Evolutionary conservation across 371 early-diverging fungal species (phyloP).

Genomic region (Mortierella sp.): DNA sequence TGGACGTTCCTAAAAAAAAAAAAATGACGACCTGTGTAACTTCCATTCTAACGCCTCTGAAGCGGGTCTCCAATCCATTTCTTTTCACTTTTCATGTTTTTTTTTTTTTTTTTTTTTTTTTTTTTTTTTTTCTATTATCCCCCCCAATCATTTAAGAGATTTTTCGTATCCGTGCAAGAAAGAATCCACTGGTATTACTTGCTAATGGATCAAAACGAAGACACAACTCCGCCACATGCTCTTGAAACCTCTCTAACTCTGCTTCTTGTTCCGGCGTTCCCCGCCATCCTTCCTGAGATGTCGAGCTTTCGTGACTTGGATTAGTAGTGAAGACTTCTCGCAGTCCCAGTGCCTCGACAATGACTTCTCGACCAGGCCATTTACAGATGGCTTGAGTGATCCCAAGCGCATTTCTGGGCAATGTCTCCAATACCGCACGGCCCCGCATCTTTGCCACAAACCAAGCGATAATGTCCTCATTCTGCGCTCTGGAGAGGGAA

Average conservation of each 20-base stretch:
- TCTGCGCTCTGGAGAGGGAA: slow-evolving; percentile 80
- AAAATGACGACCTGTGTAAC: no score
- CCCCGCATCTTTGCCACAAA: slow-evolving; percentile 68
- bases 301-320: background rate
- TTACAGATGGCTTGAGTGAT: slow-evolving; percentile 41
- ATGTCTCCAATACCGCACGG: slow-evolving; percentile 39
- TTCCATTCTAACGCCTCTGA: background rate
- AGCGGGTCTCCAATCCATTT: background rate
- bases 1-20: no score
- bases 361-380: slow-evolving; percentile 26
- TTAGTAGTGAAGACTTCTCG: background rate
- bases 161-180: slow-evolving; percentile 78
- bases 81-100: background rate
- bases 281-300: slow-evolving; percentile 8
- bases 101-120: slow-evolving; percentile 1
- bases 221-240: slow-evolving; percentile 34
- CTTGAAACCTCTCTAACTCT: slow-evolving; percentile 27
- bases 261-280: slow-evolving; percentile 27
- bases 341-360: slow-evolving; percentile 27
- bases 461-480: slow-evolving; percentile 84
- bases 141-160: slow-evolving; percentile 23
- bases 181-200: slow-evolving; percentile 79
- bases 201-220: slow-evolving; percentile 74
- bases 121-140: background rate
- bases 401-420: slow-evolving; percentile 42